Percentiles rank a stretch among this genome's conserved stretches.
phyloP scores from a whole-genome alignment of 2,329 filamentous ascomycete genomes.

The Lecanoromycetidae sp. region DNA sequence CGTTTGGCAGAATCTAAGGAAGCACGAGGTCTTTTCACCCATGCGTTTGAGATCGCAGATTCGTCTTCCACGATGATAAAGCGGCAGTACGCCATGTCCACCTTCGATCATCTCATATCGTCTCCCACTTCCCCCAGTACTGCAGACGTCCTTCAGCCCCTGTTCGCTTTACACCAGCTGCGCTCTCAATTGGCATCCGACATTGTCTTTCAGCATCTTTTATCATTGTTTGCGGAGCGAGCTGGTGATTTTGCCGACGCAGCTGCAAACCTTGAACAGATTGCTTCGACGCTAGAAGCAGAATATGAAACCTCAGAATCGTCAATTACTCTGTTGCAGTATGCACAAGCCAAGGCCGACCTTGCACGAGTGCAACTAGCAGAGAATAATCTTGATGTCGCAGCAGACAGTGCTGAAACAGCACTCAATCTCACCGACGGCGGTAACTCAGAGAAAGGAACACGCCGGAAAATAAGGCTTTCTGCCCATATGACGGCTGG shows the following conservation, averaged over 20 bases:
- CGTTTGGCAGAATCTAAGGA: conserved; percentile 62
- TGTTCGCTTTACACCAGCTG: conserved; percentile 80
- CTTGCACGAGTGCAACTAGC: conserved; percentile 75
- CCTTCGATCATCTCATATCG: conserved; percentile 68
- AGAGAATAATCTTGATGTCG: conserved; percentile 49
- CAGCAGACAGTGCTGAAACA: conserved; percentile 67
- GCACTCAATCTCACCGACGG: conserved; percentile 69
- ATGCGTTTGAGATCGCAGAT: conserved; percentile 85
- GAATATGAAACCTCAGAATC: conserved; percentile 81
- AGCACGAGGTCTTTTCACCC: conserved; percentile 74
- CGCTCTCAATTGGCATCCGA: conserved; percentile 58
- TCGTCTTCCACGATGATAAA: conserved; percentile 61
- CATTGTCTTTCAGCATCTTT: conserved; percentile 62
- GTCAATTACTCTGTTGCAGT: conserved; percentile 56
- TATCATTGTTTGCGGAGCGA: conserved; percentile 70
- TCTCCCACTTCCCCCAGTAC: conserved; percentile 42
- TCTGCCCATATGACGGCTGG: conserved; percentile 80
- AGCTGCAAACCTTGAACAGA: conserved; percentile 49
- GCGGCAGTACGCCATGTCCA: conserved; percentile 64
- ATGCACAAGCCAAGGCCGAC: conserved; percentile 75
- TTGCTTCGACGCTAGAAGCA: conserved; percentile 60
- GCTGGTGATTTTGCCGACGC: conserved; percentile 56
- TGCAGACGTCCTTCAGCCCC: conserved; percentile 60
- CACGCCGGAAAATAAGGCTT: conserved; percentile 58
- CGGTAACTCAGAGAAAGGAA: conserved; percentile 48